Base-by-base conservation (phyloP, 352 stramenopile genomes). In the Pythium volutum region DNA sequence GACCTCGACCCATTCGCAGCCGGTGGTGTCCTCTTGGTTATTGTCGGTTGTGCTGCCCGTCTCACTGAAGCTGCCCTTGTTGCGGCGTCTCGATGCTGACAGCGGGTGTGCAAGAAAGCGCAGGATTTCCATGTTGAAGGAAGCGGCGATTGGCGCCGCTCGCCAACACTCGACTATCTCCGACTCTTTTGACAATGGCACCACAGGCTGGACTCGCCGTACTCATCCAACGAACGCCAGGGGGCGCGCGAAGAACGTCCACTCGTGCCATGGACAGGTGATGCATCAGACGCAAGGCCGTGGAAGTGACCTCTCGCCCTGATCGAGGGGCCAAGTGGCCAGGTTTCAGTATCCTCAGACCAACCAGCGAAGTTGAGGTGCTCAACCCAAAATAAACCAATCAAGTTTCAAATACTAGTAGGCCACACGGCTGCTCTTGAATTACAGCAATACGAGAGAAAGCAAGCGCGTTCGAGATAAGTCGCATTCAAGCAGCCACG, bases 1-100 rank as follows among this genome's bases (percentile, higher is more conserved):
- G 18, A 91, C 70, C 20, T 73, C 70, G 15, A 89, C 55, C 79
- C 73, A 88, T 41, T 91, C 78, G n/a, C 42, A 67, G 4, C 69
- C 74, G 41, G 59, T 60, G 7, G 8, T 27, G 7, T 71, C 57
- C n/a, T 46, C n/a, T 46, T 59, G 50, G 42, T 52, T 70, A 61
- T 34, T 64, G 34, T 36, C 33, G 11, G 43, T 54, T 0, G 22
- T 10, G 2, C 1, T 9, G 3, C 31, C 15, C 18, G 11, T 45
- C 16, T 23, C 52, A 6, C 10, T 1, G 22, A 47, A 45, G 27
- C 38, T 27, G 0, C 18, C 4, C 36, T 50, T 59, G 23, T 4
- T 25, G 23, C 12, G 9, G 18, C 8, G 18, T 38, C 39, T 22
- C 20, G 38, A 41, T 50, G 34, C 1, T 10, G 45, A 55, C 26